Percentiles rank a stretch among this genome's conserved stretches.
phyloP scores from a whole-genome alignment of 345 rosid genomes.

The Eutrema japonicum region DNA sequence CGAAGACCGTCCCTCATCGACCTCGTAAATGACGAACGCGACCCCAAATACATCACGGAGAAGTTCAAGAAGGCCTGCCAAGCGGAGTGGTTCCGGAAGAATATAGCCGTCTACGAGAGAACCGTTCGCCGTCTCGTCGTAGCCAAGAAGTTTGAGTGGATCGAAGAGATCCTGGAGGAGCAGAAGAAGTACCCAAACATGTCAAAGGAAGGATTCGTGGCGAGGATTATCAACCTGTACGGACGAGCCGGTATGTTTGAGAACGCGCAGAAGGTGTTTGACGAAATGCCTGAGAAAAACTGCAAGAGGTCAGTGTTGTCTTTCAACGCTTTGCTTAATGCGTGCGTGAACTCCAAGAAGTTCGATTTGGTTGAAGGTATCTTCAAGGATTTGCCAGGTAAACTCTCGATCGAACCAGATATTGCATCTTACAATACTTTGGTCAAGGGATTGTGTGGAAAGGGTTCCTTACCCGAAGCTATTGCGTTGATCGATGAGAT shows the following conservation, averaged over 20 bases:
- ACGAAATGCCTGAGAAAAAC: conserved; percentile 64
- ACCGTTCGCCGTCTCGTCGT: conserved; percentile 70
- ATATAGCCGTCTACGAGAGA: conserved; percentile 48
- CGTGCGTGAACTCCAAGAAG: conserved; percentile 59
- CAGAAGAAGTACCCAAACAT: conserved; percentile 67
- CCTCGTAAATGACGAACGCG: conserved; percentile 56
- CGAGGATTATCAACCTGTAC: conserved; percentile 54
- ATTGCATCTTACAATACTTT: conserved; percentile 58
- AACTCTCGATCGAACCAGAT: conserved; percentile 58
- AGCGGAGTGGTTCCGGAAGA: conserved; percentile 58
- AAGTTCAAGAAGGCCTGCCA: conserved; percentile 62
- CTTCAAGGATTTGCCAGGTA: conserved; percentile 51
- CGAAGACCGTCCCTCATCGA: conserved; percentile 36
- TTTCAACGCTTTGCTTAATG: conserved; percentile 63
- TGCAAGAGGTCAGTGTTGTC: conserved; percentile 62
- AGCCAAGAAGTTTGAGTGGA: conserved; percentile 51
- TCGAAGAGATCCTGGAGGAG: conserved; percentile 69
- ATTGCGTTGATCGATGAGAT: conserved; percentile 56
- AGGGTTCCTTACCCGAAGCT: conserved; percentile 55
- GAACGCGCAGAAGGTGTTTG: conserved; percentile 72
- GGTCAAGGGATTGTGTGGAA: conserved; percentile 62
- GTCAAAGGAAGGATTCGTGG: conserved; percentile 60
- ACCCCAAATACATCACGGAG: conserved; percentile 59
- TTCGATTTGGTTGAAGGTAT: conserved; percentile 50
- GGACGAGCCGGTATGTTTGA: conserved; percentile 68